Percentiles rank a stretch among this genome's conserved stretches.
phyloP scores from a whole-genome alignment of 2,329 filamentous ascomycete species.

The Pseudogymnoascus sp. region DNA sequence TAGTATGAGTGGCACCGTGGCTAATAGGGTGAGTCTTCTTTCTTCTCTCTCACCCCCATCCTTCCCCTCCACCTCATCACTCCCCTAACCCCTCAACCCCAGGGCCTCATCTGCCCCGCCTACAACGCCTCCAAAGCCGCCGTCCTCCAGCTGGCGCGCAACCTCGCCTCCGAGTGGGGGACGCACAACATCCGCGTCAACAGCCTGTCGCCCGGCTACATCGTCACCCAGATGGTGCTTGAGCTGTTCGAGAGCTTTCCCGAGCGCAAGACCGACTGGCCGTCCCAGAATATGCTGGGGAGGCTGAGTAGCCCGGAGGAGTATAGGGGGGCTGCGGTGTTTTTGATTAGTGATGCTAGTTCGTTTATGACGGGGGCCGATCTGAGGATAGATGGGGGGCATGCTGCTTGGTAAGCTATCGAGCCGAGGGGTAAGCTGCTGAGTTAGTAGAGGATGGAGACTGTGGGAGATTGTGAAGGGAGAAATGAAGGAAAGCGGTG shows the following conservation, averaged over 20 bases:
- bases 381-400: slow-evolving; percentile 45
- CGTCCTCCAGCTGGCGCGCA: slow-evolving; percentile 50
- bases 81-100: slow-evolving; percentile 14
- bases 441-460: not conserved
- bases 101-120: slow-evolving; percentile 56
- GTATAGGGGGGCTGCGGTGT: slow-evolving; percentile 39
- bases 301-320: slow-evolving; percentile 39
- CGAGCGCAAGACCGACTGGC: slow-evolving; percentile 39
- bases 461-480: not conserved
- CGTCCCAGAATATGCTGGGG: slow-evolving; percentile 55
- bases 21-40: slow-evolving; percentile 37
- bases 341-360: slow-evolving; percentile 40
- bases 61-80: not conserved
- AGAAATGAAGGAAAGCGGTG: not conserved
- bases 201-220: slow-evolving; percentile 54
- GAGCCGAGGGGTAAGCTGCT: not conserved
- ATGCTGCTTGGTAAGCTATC: slow-evolving; percentile 41
- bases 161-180: slow-evolving; percentile 53
- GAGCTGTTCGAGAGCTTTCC: slow-evolving; percentile 43
- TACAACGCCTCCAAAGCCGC: slow-evolving; percentile 56
- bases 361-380: slow-evolving; percentile 49
- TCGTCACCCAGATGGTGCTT: slow-evolving; percentile 53
- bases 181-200: slow-evolving; percentile 54
- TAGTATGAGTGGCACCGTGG: slow-evolving; percentile 41
- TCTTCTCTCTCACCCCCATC: not conserved